phyloP scores from a whole-genome alignment of 2,329 filamentous ascomycete species.

The Apiospora arundinis region DNA sequence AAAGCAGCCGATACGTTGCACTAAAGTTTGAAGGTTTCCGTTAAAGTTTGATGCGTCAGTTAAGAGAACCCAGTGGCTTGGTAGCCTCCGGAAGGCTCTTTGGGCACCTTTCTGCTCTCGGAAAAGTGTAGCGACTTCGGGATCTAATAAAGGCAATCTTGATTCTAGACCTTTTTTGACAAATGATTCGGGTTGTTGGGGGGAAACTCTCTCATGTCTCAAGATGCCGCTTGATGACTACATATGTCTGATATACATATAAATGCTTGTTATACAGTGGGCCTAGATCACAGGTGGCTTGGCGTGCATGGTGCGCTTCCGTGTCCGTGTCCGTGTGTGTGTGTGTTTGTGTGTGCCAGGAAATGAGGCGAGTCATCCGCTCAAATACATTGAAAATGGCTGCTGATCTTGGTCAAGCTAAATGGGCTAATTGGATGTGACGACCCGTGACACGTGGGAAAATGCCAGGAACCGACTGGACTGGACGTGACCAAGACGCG shows the following conservation, averaged over 20 bases:
- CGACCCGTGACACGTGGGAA: not conserved
- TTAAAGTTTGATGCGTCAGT: not conserved
- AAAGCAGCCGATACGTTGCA: not conserved
- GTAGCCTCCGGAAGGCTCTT: not conserved
- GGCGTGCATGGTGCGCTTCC: not conserved
- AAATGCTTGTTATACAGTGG: not conserved
- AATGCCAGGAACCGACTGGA: not conserved
- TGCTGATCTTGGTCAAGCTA: not conserved
- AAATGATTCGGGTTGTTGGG: not conserved
- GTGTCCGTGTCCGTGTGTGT: not conserved
- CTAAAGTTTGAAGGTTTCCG: not conserved
- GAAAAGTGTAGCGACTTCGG: not conserved
- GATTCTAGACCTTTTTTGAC: not conserved
- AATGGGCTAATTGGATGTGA: not conserved
- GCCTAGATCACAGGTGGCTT: not conserved
- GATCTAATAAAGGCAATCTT: not conserved
- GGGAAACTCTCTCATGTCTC: not conserved
- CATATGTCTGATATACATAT: not conserved
- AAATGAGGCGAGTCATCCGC: not conserved
- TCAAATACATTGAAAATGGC: not conserved
- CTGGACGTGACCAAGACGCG: not conserved
- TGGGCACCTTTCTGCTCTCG: not conserved
- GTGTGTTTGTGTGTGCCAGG: not conserved
- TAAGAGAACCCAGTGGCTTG: slow-evolving; percentile 3
- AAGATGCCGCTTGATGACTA: not conserved